phyloP scores from a whole-genome alignment of 2,329 filamentous ascomycete genomes.

The Fonsecaea pedrosoi region DNA sequence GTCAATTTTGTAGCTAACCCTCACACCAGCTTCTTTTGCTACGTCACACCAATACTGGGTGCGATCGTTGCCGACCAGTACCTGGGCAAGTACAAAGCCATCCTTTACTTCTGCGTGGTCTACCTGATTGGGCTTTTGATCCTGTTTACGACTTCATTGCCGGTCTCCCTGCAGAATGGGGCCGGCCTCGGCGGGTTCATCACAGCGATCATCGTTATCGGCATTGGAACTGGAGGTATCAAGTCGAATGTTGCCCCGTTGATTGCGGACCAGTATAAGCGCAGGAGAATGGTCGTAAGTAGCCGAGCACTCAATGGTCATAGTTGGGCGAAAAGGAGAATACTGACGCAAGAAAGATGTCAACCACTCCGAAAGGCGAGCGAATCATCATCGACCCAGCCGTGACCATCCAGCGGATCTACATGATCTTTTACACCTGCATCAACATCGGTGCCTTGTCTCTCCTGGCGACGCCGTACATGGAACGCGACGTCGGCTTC shows the following conservation, averaged over 20 bases:
- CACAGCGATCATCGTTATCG: slow-evolving; percentile 66
- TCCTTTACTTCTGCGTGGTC: slow-evolving; percentile 62
- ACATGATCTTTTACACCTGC: slow-evolving; percentile 76
- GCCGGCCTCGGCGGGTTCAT: slow-evolving; percentile 63
- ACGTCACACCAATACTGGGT: slow-evolving; percentile 64
- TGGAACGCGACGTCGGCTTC: slow-evolving; percentile 72
- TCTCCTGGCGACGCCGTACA: slow-evolving; percentile 69
- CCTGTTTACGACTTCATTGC: slow-evolving; percentile 62
- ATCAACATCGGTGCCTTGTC: slow-evolving; percentile 77
- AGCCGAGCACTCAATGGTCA: background rate
- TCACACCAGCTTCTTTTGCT: slow-evolving; percentile 62
- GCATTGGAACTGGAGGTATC: slow-evolving; percentile 71
- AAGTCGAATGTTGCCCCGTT: slow-evolving; percentile 68
- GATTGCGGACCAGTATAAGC: slow-evolving; percentile 70
- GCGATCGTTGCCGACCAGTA: slow-evolving; percentile 67
- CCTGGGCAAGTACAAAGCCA: slow-evolving; percentile 67
- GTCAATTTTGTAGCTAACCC: slow-evolving; percentile 53
- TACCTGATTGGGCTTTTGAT: slow-evolving; percentile 66
- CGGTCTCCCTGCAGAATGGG: slow-evolving; percentile 57
- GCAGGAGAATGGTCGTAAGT: slow-evolving; percentile 58
- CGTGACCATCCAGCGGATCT: slow-evolving; percentile 71
- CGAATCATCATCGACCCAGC: slow-evolving; percentile 70
- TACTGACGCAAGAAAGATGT: slow-evolving; percentile 38
- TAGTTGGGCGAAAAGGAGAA: background rate
- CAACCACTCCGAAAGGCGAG: slow-evolving; percentile 54